Evolutionary conservation across 139 green algal species (phyloP).

Genomic region (Coccomyxa sp.): DNA sequence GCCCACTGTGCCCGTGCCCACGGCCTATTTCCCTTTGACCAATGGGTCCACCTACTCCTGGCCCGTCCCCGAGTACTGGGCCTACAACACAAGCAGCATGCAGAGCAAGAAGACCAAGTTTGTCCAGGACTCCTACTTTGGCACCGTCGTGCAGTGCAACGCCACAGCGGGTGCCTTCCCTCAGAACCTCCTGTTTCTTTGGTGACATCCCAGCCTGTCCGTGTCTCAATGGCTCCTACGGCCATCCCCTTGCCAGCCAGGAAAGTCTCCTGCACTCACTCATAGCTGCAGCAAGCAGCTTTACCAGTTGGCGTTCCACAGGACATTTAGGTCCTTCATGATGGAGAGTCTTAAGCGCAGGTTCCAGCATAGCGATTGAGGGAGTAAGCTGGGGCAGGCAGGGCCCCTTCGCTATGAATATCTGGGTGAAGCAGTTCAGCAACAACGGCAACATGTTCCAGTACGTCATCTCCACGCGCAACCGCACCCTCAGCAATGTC

Average conservation of each 20-base stretch:
- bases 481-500: background rate
- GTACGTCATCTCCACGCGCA: conserved; percentile 24
- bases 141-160: background rate
- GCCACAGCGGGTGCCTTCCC: background rate
- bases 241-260: too few relatives aligned
- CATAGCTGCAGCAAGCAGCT: too few relatives aligned
- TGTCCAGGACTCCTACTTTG: background rate
- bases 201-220: background rate
- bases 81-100: background rate
- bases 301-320: too few relatives aligned
- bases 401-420: conserved; percentile 11
- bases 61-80: background rate
- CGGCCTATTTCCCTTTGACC: conserved; percentile 4
- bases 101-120: background rate
- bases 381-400: conserved; percentile 1
- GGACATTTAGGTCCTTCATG: too few relatives aligned
- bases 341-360: background rate
- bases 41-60: background rate
- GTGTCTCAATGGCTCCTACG: too few relatives aligned
- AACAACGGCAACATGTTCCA: conserved; percentile 14
- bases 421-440: conserved; percentile 5
- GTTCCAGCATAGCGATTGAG: conserved; percentile 14
- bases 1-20: background rate
- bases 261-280: too few relatives aligned
- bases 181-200: background rate